Evolutionary conservation across 2,329 filamentous ascomycete species (phyloP).

Genomic region (Penicillium fuscoglaucum): DNA sequence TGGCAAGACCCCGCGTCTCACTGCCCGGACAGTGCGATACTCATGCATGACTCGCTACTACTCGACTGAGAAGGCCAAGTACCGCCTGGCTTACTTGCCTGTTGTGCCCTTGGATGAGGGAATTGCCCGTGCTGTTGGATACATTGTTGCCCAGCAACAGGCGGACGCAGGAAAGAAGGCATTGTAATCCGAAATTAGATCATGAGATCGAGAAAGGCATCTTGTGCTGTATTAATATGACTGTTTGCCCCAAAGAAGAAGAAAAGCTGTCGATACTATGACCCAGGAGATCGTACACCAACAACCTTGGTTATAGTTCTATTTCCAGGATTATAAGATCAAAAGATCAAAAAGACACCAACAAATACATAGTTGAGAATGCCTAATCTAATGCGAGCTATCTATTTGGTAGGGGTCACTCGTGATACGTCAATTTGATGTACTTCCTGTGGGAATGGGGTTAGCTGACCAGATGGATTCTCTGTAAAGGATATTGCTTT

Average conservation of each 20-base stretch:
- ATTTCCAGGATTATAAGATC: no score
- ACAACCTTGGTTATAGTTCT: no score
- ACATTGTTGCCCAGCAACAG: constrained; percentile 38
- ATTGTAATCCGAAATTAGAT: constrained; percentile 28
- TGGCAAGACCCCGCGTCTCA: constrained; percentile 49
- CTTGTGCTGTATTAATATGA: constrained; percentile 25
- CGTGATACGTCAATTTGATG: no score
- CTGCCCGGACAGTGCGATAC: constrained; percentile 47
- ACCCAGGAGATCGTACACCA: no score
- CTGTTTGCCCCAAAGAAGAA: not conserved
- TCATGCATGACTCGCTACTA: constrained; percentile 53
- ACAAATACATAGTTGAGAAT: no score
- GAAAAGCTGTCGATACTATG: no score
- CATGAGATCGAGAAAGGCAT: constrained; percentile 13
- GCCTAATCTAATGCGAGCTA: no score
- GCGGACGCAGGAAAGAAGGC: constrained; percentile 42
- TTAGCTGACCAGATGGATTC: constrained; percentile 5
- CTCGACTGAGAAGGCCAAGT: constrained; percentile 49
- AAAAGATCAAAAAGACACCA: no score
- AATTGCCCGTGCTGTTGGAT: constrained; percentile 47
- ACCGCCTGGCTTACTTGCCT: constrained; percentile 47
- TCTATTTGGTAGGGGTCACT: no score
- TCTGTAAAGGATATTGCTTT: constrained; percentile 10
- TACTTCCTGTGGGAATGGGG: no score
- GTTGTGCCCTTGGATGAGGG: constrained; percentile 49